Base-by-base conservation (phyloP, 1,139 yeast genomes). In the Martiniozyma asiatica region DNA sequence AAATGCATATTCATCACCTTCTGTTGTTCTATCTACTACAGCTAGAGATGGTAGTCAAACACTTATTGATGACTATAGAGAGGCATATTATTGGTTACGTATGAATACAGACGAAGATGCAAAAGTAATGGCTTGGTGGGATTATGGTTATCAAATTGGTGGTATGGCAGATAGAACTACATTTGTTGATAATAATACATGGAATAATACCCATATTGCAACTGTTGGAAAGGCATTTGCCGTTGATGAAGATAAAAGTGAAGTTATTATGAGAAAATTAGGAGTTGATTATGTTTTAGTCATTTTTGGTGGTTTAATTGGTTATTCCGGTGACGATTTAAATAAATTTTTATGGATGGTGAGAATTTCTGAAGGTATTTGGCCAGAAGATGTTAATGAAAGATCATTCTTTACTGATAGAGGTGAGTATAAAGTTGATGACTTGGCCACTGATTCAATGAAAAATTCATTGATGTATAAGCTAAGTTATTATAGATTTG, bases 131-230 rank as follows among this genome's bases (percentile, higher is more conserved):
- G 80, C 97, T 6, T 92, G 99, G 99, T 92, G 99, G 99, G 99
- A 92, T 64, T 92, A 92, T 53, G 99, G 99, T 34, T 92, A 92
- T 58, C 99, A 92, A 60, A 92, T 92, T 50, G 98, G 98, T 45
- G 99, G 99, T 39, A 89, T 92, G 97, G 98, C 98, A 27, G 98
- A 92, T 58, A 74, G 98, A 55, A 89, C 98, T 41, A 92, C 99
- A 5, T 68, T 92, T 44, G 99, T 92, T 26, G 99, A 92, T 57
- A 92, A 92, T 68, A 92, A 92, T 58, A 92, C 99, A 8, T 92
- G 99, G 99, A 92, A 92, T 56, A 92, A 92, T 61, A 92, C 99
- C 5, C 99, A 92, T 55, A 92, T 92, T 58, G 99, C 98, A 43
- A 85, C 96, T n/a, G 98, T 92, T 34, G 99, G 99, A 48, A 84